Evolutionary conservation across 495 filamentous ascomycete genomes (phyloP), one percentile per base, ranked within the genome.

Genomic region (Aspergillus heteromorphus): DNA sequence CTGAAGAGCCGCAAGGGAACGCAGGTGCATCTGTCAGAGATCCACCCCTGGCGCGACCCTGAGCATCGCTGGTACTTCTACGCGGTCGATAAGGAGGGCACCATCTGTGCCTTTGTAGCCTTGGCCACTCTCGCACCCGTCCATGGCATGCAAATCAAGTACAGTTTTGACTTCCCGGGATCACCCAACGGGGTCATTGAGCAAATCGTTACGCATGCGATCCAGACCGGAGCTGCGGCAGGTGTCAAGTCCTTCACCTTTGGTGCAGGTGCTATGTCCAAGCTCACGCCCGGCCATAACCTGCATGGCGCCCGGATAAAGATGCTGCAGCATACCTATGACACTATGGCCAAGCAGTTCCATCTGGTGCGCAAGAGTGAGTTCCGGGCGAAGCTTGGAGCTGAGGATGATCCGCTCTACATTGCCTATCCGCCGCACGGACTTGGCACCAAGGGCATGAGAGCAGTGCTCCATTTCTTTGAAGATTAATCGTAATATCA

Each of bases 61-160:
- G 76, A 78, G 48, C 89, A 95, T 67, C 84, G 89, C 18, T 86
- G 88, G 63, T 93, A 92, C 71, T 83, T 89, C 62, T 90, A 89
- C 72, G 85, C 87, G 21, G 68, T 79, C 54, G 84, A 85, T 62
- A 81, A 80, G 60, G 71, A 82, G 23, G 86, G 85, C 59, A 80
- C 74, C 52, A 82, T 93, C 58, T 81, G 77, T 38, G 87, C 86
- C 13, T 79, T 95, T 48, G 83, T 88, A 58, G 82, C 87, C 31
- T 67, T 95, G 56, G 85, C 85, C 53, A 84, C 85, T 64, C 80
- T 95, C 21, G 80, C 85, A 17, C 88, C 88, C 0, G 66, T 78
- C 30, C 81, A 92, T 58, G 89, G 89, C 51, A 90, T 87, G 78
- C 89, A 95, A 72, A 84, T 93, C 70, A 93, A 95, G 72, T 92